Base-by-base conservation (phyloP, 768 basidiomycete genomes). In the Phanerodontia chrysosporium region DNA sequence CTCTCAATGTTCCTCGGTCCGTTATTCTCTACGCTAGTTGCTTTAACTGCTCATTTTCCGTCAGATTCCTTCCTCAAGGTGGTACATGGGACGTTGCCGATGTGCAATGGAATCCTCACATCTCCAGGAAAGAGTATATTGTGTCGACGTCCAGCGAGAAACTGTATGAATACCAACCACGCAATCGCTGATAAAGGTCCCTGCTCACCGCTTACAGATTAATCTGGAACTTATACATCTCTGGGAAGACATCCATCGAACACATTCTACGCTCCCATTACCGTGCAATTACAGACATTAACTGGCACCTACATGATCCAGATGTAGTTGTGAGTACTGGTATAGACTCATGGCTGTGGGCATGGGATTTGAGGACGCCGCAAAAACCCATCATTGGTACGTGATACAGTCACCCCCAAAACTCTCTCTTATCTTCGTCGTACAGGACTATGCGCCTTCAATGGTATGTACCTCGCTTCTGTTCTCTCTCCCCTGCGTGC, bases 21-120 rank as follows among this genome's bases (percentile, higher is more conserved):
- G 64, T 62, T 12, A n/a, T n/a, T n/a, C n/a, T n/a, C n/a, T n/a
- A n/a, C n/a, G n/a, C n/a, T n/a, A n/a, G n/a, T n/a, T n/a, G n/a
- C n/a, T n/a, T n/a, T n/a, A n/a, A 2, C 7, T 22, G 12, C 55
- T 25, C 61, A 22, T 12, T 7, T 3, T 7, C 21, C 16, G 1
- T 1, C 29, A 70, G 69, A 13, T 98, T 96, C 69, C 80, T 99
- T 9, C 96, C 96, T 14, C 95, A 99, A 73, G 93, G 94, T 1
- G 95, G 95, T 1, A 92, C 91, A 5, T 98, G 95, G 93, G 92
- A 96, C 65, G 94, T 97, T 12, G 90, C 91, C 0, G 91, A 95
- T 66, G 90, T 94, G 0, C 90, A 92, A 64, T 95, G 92, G 93
- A 94, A 93, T 62, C 93, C 93, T 0, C 93, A 95, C 65, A 80